phyloP scores from a whole-genome alignment of 2,329 filamentous ascomycete genomes.

The Diplodia corticola region DNA sequence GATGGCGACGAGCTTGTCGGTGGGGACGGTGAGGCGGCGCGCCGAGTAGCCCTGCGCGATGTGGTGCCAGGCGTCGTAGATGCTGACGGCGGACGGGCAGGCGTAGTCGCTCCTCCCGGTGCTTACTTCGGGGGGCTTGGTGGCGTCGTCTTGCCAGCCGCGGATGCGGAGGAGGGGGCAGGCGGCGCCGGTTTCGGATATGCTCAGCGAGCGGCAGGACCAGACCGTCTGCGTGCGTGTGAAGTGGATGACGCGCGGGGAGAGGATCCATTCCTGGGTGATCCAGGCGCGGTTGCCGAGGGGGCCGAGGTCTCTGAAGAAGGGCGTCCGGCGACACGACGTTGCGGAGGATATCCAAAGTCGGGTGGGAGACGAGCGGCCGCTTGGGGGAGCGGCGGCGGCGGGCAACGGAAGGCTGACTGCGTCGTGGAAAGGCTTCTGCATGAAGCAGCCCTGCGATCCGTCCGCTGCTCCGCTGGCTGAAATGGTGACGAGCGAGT shows the following conservation, averaged over 20 bases:
- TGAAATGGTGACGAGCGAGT: neutral
- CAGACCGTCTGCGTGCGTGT: neutral
- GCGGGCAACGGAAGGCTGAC: neutral
- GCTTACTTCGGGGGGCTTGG: too few relatives aligned
- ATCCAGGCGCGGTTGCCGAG: neutral
- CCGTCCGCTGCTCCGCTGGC: neutral
- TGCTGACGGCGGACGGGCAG: neutral
- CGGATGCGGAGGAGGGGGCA: too few relatives aligned
- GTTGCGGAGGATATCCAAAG: too few relatives aligned
- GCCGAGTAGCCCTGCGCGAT: neutral
- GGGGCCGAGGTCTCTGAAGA: neutral
- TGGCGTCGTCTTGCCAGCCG: too few relatives aligned
- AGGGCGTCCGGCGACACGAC: too few relatives aligned
- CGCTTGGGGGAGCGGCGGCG: neutral
- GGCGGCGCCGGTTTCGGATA: neutral
- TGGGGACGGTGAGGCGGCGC: conserved; percentile 11
- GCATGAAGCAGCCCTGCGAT: neutral
- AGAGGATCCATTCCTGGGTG: neutral
- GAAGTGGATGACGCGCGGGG: neutral
- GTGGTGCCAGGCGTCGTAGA: neutral
- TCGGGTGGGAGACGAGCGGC: too few relatives aligned
- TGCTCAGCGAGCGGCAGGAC: neutral
- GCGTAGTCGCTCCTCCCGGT: neutral
- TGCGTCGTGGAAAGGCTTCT: neutral
- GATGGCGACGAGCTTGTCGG: conserved; percentile 24